Percentiles rank a stretch among this genome's conserved stretches.
phyloP scores from a whole-genome alignment of 768 basidiomycete species.

The Lyophyllum semitale region DNA sequence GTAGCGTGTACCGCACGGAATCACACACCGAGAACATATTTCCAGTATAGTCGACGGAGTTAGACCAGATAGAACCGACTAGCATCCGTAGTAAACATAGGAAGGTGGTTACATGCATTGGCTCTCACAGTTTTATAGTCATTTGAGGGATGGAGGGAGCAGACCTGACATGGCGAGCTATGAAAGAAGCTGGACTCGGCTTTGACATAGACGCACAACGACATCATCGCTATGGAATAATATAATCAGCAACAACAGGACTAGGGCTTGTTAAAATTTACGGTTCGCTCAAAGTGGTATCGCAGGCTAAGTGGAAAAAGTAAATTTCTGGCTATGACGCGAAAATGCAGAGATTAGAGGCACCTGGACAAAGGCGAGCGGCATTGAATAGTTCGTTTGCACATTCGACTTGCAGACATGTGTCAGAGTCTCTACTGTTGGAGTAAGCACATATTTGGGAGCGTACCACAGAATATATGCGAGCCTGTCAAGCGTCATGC shows the following conservation, averaged over 20 bases:
- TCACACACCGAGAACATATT: conserved; percentile 71
- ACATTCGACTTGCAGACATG: conserved; percentile 56
- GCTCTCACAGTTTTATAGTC: conserved; percentile 82
- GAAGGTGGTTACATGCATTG: conserved; percentile 35
- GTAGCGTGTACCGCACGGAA: background rate
- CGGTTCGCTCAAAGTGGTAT: conserved; percentile 80
- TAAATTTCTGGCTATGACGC: background rate
- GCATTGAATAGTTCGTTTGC: conserved; percentile 83
- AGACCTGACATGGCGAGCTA: conserved; percentile 48
- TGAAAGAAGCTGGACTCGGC: conserved; percentile 1
- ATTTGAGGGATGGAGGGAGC: conserved; percentile 82
- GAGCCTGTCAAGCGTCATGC: conserved; percentile 54
- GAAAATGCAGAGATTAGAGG: background rate
- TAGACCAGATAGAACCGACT: conserved; percentile 87
- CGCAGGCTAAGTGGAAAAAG: conserved; percentile 59
- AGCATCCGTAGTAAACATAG: conserved; percentile 8
- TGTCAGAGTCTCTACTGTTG: background rate
- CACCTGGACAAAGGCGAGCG: conserved; percentile 79
- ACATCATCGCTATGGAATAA: conserved; percentile 54
- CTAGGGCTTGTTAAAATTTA: conserved; percentile 30
- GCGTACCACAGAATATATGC: conserved; percentile 81
- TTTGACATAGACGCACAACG: conserved; percentile 43
- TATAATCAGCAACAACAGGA: conserved; percentile 5
- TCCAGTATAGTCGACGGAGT: conserved; percentile 76
- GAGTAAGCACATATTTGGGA: conserved; percentile 2